Percentiles rank a stretch among this genome's conserved stretches.
These are phyloP conservation scores for Daldinia sp. DNA, from an alignment of 2,329 filamentous ascomycete genomes.

Conservation along the genomic window DNA sequence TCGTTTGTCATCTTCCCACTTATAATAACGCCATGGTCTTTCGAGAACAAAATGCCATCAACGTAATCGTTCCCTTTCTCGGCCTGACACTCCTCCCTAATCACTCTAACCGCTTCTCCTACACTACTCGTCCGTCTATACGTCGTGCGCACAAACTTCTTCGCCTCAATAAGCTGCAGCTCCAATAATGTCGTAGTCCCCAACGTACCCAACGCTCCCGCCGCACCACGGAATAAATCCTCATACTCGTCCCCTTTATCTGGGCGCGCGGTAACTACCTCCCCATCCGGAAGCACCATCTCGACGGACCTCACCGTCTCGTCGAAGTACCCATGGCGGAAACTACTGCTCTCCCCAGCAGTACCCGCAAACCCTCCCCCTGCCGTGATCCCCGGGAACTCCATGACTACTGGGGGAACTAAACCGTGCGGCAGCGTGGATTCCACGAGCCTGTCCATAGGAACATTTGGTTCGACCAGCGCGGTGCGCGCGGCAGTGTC, in stretches of 20 bases:
- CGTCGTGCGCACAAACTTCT: constrained; percentile 67
- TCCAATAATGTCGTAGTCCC: constrained; percentile 74
- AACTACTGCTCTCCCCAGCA: constrained; percentile 74
- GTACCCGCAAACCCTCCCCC: constrained; percentile 77
- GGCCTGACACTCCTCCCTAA: constrained; percentile 57
- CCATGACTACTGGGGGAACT: constrained; percentile 77
- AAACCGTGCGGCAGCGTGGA: constrained; percentile 70
- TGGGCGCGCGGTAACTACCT: constrained; percentile 62
- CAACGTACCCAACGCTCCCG: constrained; percentile 72
- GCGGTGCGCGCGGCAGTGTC: constrained; percentile 64
- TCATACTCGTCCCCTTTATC: constrained; percentile 38
- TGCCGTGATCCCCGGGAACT: constrained; percentile 78
- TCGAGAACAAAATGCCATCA: constrained; percentile 74
- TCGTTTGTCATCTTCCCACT: constrained; percentile 69
- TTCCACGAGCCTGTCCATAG: constrained; percentile 76
- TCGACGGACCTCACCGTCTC: constrained; percentile 50
- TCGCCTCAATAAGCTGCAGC: constrained; percentile 67
- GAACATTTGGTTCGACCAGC: constrained; percentile 78
- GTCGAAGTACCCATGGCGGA: constrained; percentile 76
- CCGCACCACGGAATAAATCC: constrained; percentile 72
- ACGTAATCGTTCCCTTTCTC: constrained; percentile 69
- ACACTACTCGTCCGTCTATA: constrained; percentile 65
- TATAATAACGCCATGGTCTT: constrained; percentile 70
- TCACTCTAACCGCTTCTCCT: constrained; percentile 56
- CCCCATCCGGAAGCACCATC: constrained; percentile 73